Percentiles rank a stretch among this genome's conserved stretches.
Conservation (phyloP, 192 early-diverging fungal genomes). For the Diversispora eburnea region DNA sequence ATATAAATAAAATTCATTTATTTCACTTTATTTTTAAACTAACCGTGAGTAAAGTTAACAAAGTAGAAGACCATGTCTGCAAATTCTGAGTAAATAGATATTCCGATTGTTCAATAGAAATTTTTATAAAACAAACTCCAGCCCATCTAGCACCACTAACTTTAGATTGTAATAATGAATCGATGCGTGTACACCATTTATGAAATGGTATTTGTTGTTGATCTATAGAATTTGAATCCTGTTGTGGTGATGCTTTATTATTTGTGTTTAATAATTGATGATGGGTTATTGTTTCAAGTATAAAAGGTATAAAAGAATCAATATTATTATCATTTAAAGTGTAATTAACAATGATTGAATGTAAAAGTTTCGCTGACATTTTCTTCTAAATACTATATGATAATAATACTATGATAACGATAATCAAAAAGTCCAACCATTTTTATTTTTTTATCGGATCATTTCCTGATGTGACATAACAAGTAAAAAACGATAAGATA, state of each 20-base stretch:
- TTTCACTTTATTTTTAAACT: neutral
- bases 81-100: slow-evolving; percentile 32
- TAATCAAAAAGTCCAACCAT: too few species aligned
- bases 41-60: slow-evolving; percentile 10
- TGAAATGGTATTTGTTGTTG: slow-evolving; percentile 23
- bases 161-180: slow-evolving; percentile 53
- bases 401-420: too few species aligned
- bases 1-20: neutral
- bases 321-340: slow-evolving; percentile 39
- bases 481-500: too few species aligned
- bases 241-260: neutral
- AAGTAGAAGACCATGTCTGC: neutral
- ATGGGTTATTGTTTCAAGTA: slow-evolving; percentile 45
- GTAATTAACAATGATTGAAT: slow-evolving; percentile 37
- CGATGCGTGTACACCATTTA: slow-evolving; percentile 53
- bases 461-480: too few species aligned
- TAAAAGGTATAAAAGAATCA: slow-evolving; percentile 43
- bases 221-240: neutral
- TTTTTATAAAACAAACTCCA: slow-evolving; percentile 44
- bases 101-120: slow-evolving; percentile 47
- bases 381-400: too few species aligned
- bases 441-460: too few species aligned
- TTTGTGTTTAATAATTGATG: slow-evolving; percentile 34
- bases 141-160: slow-evolving; percentile 47
- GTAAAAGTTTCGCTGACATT: slow-evolving; percentile 30